A percentile compares a stretch with the other conserved stretches of the same genome.
Conservation (phyloP, 108 stramenopile genomes). For the Epithemia pelagica region DNA sequence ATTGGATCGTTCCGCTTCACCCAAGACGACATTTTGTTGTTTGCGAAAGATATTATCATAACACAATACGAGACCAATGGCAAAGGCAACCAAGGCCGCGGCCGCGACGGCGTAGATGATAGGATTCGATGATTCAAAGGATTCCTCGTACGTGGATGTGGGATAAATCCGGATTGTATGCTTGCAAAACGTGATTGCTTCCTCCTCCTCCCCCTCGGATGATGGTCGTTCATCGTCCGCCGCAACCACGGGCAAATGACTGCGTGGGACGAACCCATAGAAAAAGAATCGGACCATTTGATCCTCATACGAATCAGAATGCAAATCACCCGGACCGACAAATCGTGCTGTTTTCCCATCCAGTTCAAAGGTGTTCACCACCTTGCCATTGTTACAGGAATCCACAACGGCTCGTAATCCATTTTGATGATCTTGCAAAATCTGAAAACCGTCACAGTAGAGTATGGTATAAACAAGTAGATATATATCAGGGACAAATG, state of each 20-base stretch:
- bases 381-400: neutral
- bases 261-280: neutral
- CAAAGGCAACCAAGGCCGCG: neutral
- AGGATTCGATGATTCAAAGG: constrained; percentile 1
- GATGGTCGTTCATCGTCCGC: too few species aligned
- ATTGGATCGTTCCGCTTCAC: constrained; percentile 3
- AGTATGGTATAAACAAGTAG: too few species aligned
- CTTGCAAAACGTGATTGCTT: too few species aligned
- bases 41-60: neutral
- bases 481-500: too few species aligned
- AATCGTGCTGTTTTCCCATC: neutral
- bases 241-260: neutral
- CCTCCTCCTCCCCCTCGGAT: too few species aligned
- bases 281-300: neutral
- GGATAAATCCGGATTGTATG: constrained; percentile 1
- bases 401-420: neutral
- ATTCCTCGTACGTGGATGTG: constrained; percentile 6
- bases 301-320: neutral
- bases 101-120: neutral
- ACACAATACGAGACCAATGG: neutral
- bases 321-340: neutral
- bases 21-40: neutral
- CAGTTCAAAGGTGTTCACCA: neutral
- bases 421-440: neutral
- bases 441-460: too few species aligned